Conservation (phyloP, 1,284 basidiomycete species). For the Sparassis latifolia region DNA sequence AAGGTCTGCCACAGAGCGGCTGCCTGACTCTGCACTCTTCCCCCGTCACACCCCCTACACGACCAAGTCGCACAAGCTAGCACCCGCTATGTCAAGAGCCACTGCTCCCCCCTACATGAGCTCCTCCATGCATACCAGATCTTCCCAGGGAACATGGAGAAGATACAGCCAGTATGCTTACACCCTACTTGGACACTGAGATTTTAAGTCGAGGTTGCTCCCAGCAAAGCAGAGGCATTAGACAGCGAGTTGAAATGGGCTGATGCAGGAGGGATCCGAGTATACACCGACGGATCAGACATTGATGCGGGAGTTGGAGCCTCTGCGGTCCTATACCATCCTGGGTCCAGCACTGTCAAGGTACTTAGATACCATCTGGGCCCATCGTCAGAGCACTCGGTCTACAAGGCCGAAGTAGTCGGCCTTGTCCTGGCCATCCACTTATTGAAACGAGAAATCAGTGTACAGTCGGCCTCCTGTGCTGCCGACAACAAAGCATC, state of each 20-base stretch:
- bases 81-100: background rate
- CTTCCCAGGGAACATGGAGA: background rate
- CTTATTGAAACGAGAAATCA: background rate
- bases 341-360: background rate
- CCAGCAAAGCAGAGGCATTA: background rate
- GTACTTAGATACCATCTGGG: conserved; percentile 19
- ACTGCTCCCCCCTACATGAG: background rate
- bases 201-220: background rate
- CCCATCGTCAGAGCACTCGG: conserved; percentile 16
- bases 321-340: background rate
- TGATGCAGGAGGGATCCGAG: background rate
- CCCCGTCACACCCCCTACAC: background rate
- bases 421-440: conserved; percentile 14
- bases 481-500: conserved; percentile 10
- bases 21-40: background rate
- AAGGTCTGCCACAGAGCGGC: background rate
- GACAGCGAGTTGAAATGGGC: background rate
- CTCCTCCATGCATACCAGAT: background rate
- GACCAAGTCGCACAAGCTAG: background rate
- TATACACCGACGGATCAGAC: background rate
- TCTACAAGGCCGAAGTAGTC: conserved; percentile 25
- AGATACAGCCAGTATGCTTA: background rate
- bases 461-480: background rate
- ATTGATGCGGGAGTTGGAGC: background rate
- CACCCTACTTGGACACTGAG: background rate